phyloP scores from a whole-genome alignment of 176 grass and related monocot species.

The Zizania latifolia region DNA sequence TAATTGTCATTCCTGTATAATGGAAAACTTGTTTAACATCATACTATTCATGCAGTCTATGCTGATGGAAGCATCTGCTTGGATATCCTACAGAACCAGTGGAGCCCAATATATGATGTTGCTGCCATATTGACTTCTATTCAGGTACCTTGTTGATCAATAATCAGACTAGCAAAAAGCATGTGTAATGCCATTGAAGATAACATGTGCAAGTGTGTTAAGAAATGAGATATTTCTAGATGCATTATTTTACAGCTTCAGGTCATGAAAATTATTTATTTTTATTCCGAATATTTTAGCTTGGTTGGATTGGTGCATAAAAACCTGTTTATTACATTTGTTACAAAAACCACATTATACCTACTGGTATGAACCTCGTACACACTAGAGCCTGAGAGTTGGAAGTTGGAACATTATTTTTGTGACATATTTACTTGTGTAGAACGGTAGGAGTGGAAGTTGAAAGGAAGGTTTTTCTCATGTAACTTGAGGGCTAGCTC shows the following conservation, averaged over 20 bases:
- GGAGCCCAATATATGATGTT: constrained; percentile 99
- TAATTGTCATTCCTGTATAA: not conserved
- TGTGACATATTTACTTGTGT: not conserved
- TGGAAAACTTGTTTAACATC: constrained; percentile 23
- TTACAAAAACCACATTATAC: too few species aligned
- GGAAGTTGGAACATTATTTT: not conserved
- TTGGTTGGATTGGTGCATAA: not conserved
- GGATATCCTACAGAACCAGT: constrained; percentile 99
- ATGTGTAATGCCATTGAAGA: not conserved
- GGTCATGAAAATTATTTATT: not conserved
- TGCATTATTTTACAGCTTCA: constrained; percentile 3
- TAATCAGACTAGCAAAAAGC: not conserved
- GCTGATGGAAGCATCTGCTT: constrained; percentile 99
- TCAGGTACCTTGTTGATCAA: constrained; percentile 47
- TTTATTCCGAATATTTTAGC: not conserved
- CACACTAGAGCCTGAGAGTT: not conserved
- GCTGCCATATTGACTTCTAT: constrained; percentile 98
- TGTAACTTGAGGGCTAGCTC: not conserved
- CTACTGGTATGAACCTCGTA: not conserved
- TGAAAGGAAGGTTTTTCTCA: not conserved
- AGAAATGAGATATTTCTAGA: not conserved
- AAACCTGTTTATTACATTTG: not conserved
- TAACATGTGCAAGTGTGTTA: not conserved
- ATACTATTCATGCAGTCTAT: constrained; percentile 60
- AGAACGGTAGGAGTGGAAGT: not conserved